Evolutionary conservation across 768 basidiomycete species (phyloP).

Genomic region (Leccinum boreale): DNA sequence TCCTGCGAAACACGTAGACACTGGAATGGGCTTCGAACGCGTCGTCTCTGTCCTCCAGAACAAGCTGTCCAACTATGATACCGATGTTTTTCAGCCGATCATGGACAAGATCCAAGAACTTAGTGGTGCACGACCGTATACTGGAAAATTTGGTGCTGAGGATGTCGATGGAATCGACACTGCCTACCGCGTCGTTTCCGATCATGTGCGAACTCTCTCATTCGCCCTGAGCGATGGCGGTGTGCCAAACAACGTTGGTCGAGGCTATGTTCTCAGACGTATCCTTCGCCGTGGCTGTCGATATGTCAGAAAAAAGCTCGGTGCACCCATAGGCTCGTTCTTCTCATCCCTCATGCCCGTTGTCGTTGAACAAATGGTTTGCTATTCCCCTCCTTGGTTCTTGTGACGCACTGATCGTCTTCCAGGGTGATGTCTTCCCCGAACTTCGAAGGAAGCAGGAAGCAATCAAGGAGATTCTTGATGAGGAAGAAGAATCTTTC

Average conservation of each 20-base stretch:
- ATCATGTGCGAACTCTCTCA: constrained; percentile 93
- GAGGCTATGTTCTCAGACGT: constrained; percentile 95
- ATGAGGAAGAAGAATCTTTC: constrained; percentile 98
- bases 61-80: constrained; percentile 94
- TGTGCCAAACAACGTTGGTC: constrained; percentile 91
- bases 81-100: constrained; percentile 89
- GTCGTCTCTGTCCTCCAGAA: constrained; percentile 92
- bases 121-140: constrained; percentile 83
- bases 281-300: constrained; percentile 93
- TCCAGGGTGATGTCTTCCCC: constrained; percentile 83
- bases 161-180: constrained; percentile 95
- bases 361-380: constrained; percentile 84
- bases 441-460: constrained; percentile 81
- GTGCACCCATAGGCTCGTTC: constrained; percentile 88
- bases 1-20: constrained; percentile 95
- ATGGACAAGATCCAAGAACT: constrained; percentile 85
- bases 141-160: constrained; percentile 92
- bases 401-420: constrained; percentile 8
- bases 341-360: constrained; percentile 91
- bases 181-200: constrained; percentile 95
- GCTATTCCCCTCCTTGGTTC: constrained; percentile 15
- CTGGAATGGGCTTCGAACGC: constrained; percentile 99
- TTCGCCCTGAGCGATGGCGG: constrained; percentile 97
- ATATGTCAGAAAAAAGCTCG: constrained; percentile 92
- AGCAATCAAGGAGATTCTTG: constrained; percentile 90